A percentile compares a stretch with the other conserved stretches of the same genome.
Evolutionary conservation across 805 yeast species (phyloP).

Genomic region (Starmera dryadoides): DNA sequence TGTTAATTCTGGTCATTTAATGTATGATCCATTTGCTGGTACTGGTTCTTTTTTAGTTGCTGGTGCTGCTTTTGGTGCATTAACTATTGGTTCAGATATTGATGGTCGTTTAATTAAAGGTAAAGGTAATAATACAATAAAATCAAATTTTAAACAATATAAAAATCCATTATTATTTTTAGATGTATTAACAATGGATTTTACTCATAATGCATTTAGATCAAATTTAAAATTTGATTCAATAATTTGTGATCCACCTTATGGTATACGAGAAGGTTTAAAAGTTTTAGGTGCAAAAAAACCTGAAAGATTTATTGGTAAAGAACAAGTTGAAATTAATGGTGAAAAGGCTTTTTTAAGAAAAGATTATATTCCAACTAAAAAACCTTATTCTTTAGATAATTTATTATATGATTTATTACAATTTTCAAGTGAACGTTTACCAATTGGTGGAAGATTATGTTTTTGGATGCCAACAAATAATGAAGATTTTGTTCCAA

Average conservation of each 20-base stretch:
- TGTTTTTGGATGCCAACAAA: slow-evolving; percentile 99
- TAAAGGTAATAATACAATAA: slow-evolving; percentile 47
- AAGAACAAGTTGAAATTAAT: slow-evolving; percentile 66
- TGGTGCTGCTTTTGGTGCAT: slow-evolving; percentile 77
- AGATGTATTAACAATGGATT: slow-evolving; percentile 87
- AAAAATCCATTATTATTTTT: slow-evolving; percentile 47
- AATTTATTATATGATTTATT: slow-evolving; percentile 72
- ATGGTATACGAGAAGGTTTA: slow-evolving; percentile 93
- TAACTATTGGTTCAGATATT: slow-evolving; percentile 82
- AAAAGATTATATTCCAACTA: slow-evolving; percentile 85
- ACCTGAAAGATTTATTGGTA: slow-evolving; percentile 60
- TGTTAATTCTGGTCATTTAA: slow-evolving; percentile 52
- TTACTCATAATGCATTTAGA: slow-evolving; percentile 83
- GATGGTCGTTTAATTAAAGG: slow-evolving; percentile 79
- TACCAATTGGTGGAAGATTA: slow-evolving; percentile 71
- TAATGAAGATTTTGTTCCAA: slow-evolving; percentile 67
- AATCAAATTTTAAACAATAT: slow-evolving; percentile 71
- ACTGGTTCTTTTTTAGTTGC: slow-evolving; percentile 93
- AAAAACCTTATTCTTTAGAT: slow-evolving; percentile 81
- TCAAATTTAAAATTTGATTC: slow-evolving; percentile 57
- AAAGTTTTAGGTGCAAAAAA: slow-evolving; percentile 85
- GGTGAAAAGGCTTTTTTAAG: slow-evolving; percentile 73
- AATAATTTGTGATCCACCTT: slow-evolving; percentile 95
- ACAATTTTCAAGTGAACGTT: slow-evolving; percentile 59
- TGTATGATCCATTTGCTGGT: slow-evolving; percentile 94